Evolutionary conservation across 345 rosid species (phyloP).

Genomic region (Gossypium turneri): DNA sequence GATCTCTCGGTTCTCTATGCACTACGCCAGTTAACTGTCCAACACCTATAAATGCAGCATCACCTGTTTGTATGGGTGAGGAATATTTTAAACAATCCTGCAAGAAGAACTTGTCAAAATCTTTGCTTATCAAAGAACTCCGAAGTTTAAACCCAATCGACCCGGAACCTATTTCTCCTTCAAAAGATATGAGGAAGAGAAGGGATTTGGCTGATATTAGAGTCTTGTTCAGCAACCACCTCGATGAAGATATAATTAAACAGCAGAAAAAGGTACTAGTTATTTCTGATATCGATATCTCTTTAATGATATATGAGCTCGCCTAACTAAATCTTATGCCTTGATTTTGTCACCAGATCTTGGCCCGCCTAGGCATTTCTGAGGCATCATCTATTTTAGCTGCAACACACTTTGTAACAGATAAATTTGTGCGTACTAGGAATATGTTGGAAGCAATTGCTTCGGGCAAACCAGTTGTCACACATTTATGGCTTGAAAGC

Average conservation of each 20-base stretch:
- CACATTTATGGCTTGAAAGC: constrained; percentile 78
- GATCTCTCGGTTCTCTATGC: constrained; percentile 24
- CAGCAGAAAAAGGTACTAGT: constrained; percentile 75
- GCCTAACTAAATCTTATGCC: constrained; percentile 20
- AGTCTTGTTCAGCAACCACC: constrained; percentile 82
- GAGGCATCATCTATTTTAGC: constrained; percentile 57
- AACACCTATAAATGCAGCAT: constrained; percentile 45
- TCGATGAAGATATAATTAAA: constrained; percentile 66
- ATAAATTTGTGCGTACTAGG: constrained; percentile 76
- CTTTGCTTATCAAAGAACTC: constrained; percentile 44
- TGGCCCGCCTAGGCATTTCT: constrained; percentile 56
- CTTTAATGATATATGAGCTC: not conserved
- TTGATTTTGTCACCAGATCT: constrained; percentile 43
- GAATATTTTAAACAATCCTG: constrained; percentile 60
- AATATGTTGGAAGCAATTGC: constrained; percentile 89
- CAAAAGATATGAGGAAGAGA: constrained; percentile 61
- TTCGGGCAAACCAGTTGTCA: constrained; percentile 75
- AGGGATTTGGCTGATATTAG: constrained; percentile 62
- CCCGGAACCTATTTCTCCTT: constrained; percentile 36
- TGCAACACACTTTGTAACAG: constrained; percentile 79
- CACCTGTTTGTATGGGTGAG: constrained; percentile 81
- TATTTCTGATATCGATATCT: not conserved
- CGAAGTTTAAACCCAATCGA: constrained; percentile 37
- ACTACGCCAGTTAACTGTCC: constrained; percentile 32
- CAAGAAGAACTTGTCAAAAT: constrained; percentile 45